phyloP scores from a whole-genome alignment of 768 basidiomycete species.

The Termitomyces sp. region DNA sequence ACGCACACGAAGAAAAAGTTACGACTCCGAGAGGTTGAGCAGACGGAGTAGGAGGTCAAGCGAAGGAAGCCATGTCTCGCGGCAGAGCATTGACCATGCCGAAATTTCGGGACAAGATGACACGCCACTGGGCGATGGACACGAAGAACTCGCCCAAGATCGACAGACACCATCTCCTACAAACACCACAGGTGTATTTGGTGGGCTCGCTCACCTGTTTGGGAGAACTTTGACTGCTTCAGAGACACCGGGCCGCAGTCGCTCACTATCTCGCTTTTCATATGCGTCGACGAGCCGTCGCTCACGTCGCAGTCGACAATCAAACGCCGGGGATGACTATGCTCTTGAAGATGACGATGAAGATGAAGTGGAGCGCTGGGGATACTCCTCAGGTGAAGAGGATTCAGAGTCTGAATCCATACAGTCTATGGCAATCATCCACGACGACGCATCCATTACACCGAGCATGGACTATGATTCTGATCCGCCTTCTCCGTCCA shows the following conservation, averaged over 20 bases:
- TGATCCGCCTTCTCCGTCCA: conserved; percentile 55
- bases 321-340: conserved; percentile 55
- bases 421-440: conserved; percentile 24
- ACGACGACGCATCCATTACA: conserved; percentile 38
- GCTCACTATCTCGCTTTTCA: conserved; percentile 56
- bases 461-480: conserved; percentile 71
- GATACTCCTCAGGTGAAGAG: conserved; percentile 86
- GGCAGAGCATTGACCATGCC: conserved; percentile 27
- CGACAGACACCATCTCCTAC: conserved; percentile 29
- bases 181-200: conserved; percentile 45
- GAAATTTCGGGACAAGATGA: conserved; percentile 28
- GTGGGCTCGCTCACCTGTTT: conserved; percentile 65
- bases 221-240: conserved; percentile 36
- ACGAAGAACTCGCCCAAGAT: conserved; percentile 16
- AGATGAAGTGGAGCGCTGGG: conserved; percentile 72
- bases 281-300: conserved; percentile 42
- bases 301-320: conserved; percentile 48
- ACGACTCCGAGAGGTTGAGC: conserved; percentile 33
- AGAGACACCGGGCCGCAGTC: conserved; percentile 30
- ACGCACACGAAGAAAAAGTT: conserved; percentile 43
- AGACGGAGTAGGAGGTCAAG: conserved; percentile 38
- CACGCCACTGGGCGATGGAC: conserved; percentile 20
- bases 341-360: conserved; percentile 50
- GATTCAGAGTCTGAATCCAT: conserved; percentile 40
- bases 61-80: conserved; percentile 37